A percentile compares a stretch with the other conserved stretches of the same genome.
Evolutionary conservation across 176 grass and related monocot species (phyloP).

Genomic region (Ensete ventricosum): DNA sequence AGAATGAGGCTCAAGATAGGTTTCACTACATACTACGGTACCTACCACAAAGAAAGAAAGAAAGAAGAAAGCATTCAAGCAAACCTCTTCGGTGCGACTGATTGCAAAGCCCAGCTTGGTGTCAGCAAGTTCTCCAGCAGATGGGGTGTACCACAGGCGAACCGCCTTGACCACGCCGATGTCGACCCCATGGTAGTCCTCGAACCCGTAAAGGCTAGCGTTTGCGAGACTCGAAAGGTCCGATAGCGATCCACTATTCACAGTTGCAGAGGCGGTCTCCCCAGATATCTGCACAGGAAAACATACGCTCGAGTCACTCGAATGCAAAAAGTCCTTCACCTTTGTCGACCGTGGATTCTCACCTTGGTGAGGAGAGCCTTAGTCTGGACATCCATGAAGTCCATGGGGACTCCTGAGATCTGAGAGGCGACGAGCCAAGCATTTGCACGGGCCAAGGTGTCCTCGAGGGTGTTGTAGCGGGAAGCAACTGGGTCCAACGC

Average conservation of each 20-base stretch:
- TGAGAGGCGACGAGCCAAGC: constrained; percentile 55
- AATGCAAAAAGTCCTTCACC: neutral
- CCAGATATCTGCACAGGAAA: constrained; percentile 51
- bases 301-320: neutral
- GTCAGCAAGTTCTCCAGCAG: constrained; percentile 53
- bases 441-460: constrained; percentile 17
- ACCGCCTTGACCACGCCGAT: constrained; percentile 52
- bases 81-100: constrained; percentile 60
- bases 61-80: constrained; percentile 5
- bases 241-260: constrained; percentile 55
- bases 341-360: neutral
- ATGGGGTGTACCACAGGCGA: constrained; percentile 56
- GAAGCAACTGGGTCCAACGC: constrained; percentile 37
- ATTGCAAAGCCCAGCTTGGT: constrained; percentile 69
- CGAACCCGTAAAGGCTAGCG: constrained; percentile 61
- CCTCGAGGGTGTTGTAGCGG: constrained; percentile 47
- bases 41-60: neutral
- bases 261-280: constrained; percentile 56
- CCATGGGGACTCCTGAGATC: constrained; percentile 43
- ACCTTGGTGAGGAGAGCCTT: neutral
- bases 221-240: constrained; percentile 56
- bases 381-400: constrained; percentile 27
- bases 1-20: too few species aligned
- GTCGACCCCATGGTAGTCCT: constrained; percentile 44
- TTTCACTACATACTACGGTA: too few species aligned